These are phyloP conservation scores for Zymoseptoria ardabiliae DNA, from an alignment of 2,329 filamentous ascomycete genomes.

Conservation along the genomic window DNA sequence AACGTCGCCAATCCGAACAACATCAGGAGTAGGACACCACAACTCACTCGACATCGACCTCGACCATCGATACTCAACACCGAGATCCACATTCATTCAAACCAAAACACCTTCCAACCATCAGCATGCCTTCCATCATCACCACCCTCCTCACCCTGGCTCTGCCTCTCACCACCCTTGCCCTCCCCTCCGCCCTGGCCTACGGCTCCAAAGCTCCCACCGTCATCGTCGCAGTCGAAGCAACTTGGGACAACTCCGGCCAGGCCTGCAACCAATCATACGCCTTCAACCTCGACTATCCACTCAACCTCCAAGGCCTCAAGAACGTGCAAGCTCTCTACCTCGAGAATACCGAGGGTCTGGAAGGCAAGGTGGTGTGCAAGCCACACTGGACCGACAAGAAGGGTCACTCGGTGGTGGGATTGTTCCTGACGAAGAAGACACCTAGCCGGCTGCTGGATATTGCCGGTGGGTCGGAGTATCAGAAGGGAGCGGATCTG, in stretches of 20 bases:
- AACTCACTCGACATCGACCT: background rate
- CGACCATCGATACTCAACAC: background rate
- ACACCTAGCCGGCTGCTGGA: background rate
- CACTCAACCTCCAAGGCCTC: background rate
- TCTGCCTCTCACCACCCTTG: background rate
- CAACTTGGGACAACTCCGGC: background rate
- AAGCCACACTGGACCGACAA: background rate
- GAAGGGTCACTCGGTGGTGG: background rate
- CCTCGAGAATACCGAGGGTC: background rate
- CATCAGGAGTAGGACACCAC: background rate
- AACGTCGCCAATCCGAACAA: background rate
- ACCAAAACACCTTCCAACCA: background rate
- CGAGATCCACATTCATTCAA: background rate
- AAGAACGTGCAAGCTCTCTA: background rate
- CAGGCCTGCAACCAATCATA: background rate
- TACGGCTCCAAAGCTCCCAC: background rate
- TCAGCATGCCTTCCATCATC: background rate
- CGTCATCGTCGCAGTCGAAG: background rate
- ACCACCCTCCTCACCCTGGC: background rate
- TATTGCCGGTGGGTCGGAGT: background rate
- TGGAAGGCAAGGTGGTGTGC: background rate
- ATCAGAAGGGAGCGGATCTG: background rate
- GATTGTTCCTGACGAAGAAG: background rate
- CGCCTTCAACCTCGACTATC: background rate
- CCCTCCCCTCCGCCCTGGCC: background rate